phyloP scores from a whole-genome alignment of 495 filamentous ascomycete species.

The Hypomontagnella monticulosa region DNA sequence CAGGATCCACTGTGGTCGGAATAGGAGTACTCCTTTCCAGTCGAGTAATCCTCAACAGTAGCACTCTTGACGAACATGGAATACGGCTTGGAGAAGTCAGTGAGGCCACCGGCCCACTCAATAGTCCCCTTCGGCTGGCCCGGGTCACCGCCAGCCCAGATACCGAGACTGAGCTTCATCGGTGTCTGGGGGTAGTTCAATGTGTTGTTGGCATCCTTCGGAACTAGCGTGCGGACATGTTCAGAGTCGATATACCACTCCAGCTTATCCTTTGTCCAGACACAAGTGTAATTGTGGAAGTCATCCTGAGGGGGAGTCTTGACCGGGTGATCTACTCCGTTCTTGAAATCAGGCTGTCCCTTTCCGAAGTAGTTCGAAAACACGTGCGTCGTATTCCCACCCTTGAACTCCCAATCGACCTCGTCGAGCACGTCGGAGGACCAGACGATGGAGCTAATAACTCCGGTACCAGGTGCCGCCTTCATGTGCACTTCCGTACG shows the following conservation, averaged over 20 bases:
- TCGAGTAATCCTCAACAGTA: constrained; percentile 71
- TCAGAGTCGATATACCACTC: constrained; percentile 78
- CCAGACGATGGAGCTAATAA: constrained; percentile 84
- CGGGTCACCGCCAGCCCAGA: constrained; percentile 87
- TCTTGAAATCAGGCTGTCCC: constrained; percentile 64
- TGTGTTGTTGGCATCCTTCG: constrained; percentile 69
- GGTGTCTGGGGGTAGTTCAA: constrained; percentile 84
- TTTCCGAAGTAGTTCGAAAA: constrained; percentile 92
- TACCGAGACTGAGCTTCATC: constrained; percentile 82
- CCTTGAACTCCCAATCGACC: constrained; percentile 89
- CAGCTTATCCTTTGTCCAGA: constrained; percentile 78
- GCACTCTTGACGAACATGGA: constrained; percentile 79
- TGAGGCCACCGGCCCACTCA: constrained; percentile 83
- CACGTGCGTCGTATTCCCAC: constrained; percentile 67
- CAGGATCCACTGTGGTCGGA: constrained; percentile 71
- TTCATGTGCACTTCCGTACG: constrained; percentile 76
- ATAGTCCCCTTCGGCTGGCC: constrained; percentile 61
- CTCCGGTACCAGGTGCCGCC: constrained; percentile 74
- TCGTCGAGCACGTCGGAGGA: constrained; percentile 89
- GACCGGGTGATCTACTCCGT: constrained; percentile 66
- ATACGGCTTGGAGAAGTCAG: constrained; percentile 77
- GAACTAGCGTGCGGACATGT: constrained; percentile 72
- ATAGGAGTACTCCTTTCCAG: constrained; percentile 74
- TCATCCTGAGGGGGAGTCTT: constrained; percentile 50
- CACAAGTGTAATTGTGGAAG: constrained; percentile 84